A percentile compares a stretch with the other conserved stretches of the same genome.
These are phyloP conservation scores for Glutinoglossum americanum DNA, from an alignment of 495 filamentous ascomycete species.

Conservation along the genomic window DNA sequence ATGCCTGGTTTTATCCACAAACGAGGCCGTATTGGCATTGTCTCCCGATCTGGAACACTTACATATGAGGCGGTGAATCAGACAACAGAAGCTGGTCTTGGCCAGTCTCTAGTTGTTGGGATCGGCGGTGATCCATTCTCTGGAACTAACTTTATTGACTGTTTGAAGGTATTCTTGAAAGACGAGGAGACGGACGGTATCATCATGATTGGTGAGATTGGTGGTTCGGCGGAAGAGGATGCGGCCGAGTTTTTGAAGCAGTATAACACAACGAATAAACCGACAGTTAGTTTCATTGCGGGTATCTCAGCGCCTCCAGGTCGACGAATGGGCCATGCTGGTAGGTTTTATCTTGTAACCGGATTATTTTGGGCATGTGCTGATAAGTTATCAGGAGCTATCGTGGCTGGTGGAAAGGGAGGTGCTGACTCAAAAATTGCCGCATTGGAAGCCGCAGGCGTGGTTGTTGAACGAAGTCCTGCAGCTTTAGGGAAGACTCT, in stretches of 20 bases:
- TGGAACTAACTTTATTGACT: constrained; percentile 99
- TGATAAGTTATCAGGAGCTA: constrained; percentile 37
- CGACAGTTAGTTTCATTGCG: constrained; percentile 93
- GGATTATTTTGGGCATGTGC: neutral
- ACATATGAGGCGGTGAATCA: constrained; percentile 99
- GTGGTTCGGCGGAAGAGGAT: constrained; percentile 92
- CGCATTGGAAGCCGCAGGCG: constrained; percentile 80
- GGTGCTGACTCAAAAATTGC: constrained; percentile 94
- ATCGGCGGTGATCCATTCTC: constrained; percentile 98
- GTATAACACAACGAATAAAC: constrained; percentile 83
- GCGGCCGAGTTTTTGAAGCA: constrained; percentile 86
- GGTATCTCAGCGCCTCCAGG: constrained; percentile 94
- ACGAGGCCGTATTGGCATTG: constrained; percentile 93
- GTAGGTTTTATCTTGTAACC: constrained; percentile 15
- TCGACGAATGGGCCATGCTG: constrained; percentile 94
- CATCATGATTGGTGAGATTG: constrained; percentile 99
- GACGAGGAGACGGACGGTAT: constrained; percentile 96
- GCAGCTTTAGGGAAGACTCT: constrained; percentile 78
- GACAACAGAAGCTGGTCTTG: constrained; percentile 88
- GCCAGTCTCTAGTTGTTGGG: constrained; percentile 92
- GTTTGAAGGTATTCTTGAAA: constrained; percentile 86
- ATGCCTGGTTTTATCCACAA: constrained; percentile 99
- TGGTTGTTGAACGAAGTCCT: constrained; percentile 89
- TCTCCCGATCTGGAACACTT: constrained; percentile 91
- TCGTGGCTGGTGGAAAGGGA: constrained; percentile 92